Conservation (phyloP, 2,329 filamentous ascomycete species). For the Penicillium decumbens region DNA sequence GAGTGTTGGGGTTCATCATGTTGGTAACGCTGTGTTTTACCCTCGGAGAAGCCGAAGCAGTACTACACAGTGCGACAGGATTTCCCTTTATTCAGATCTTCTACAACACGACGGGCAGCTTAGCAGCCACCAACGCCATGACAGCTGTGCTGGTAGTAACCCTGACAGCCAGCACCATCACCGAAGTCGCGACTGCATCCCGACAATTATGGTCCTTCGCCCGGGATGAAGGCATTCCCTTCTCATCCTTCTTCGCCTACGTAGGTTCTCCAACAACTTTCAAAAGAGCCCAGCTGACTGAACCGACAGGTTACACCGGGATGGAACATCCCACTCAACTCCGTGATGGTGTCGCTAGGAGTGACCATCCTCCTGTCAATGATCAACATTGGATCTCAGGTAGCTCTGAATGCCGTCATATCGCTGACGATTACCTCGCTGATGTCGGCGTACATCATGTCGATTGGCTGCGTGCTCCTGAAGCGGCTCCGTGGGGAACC, state of each 20-base stretch:
- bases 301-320: slow-evolving; percentile 31
- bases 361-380: slow-evolving; percentile 46
- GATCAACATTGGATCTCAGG: slow-evolving; percentile 51
- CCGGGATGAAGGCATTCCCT: slow-evolving; percentile 41
- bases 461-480: slow-evolving; percentile 46
- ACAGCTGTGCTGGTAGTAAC: slow-evolving; percentile 49
- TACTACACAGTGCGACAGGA: slow-evolving; percentile 45
- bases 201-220: slow-evolving; percentile 55
- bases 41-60: slow-evolving; percentile 46
- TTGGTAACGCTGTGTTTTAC: slow-evolving; percentile 55
- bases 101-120: slow-evolving; percentile 47
- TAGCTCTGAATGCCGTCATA: slow-evolving; percentile 43
- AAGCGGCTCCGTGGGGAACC: slow-evolving; percentile 41
- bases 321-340: slow-evolving; percentile 46
- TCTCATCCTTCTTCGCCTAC: slow-evolving; percentile 36
- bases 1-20: slow-evolving; percentile 53
- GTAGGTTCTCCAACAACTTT: slow-evolving; percentile 24
- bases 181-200: slow-evolving; percentile 55
- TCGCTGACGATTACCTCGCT: slow-evolving; percentile 42
- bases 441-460: slow-evolving; percentile 44
- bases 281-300: slow-evolving; percentile 3
- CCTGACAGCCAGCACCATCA: slow-evolving; percentile 48
- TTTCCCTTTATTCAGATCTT: slow-evolving; percentile 60
- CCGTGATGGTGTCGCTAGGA: slow-evolving; percentile 45
- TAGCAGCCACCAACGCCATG: slow-evolving; percentile 50